Conservation (phyloP, 2,329 filamentous ascomycete species). For the Arthrocladium fulminans region DNA sequence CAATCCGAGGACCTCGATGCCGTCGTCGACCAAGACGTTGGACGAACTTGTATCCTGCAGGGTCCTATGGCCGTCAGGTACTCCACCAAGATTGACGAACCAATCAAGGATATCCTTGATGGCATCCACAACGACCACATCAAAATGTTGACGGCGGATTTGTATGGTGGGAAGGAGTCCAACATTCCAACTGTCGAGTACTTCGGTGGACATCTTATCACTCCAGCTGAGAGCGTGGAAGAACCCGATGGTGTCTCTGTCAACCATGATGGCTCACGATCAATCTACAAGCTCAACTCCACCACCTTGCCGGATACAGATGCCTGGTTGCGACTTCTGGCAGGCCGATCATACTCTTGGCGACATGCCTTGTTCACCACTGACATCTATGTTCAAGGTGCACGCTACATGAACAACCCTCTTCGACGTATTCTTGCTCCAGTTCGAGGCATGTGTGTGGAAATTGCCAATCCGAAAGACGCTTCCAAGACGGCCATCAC, state of each 20-base stretch:
- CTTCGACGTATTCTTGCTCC: conserved; percentile 87
- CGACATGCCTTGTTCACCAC: conserved; percentile 88
- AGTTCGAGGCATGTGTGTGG: conserved; percentile 75
- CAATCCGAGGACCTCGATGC: conserved; percentile 96
- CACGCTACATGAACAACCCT: conserved; percentile 95
- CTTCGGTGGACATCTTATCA: conserved; percentile 75
- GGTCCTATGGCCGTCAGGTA: conserved; percentile 88
- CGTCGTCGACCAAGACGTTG: conserved; percentile 91
- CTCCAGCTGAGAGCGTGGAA: conserved; percentile 59
- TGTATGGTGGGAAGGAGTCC: conserved; percentile 65
- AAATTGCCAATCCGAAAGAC: conserved; percentile 74
- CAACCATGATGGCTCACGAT: conserved; percentile 68
- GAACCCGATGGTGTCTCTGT: conserved; percentile 76
- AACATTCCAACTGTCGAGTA: conserved; percentile 84
- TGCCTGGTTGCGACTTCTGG: conserved; percentile 79
- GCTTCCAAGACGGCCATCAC: conserved; percentile 74
- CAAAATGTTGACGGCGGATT: conserved; percentile 63
- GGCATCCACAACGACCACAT: conserved; percentile 86
- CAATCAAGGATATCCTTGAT: conserved; percentile 88
- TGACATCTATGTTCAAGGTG: conserved; percentile 87
- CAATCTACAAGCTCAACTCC: conserved; percentile 71
- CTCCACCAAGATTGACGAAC: conserved; percentile 82
- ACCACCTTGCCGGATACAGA: conserved; percentile 68
- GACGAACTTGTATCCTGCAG: conserved; percentile 90
- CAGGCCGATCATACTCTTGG: conserved; percentile 81